Evolutionary conservation across 345 rosid genomes (phyloP).

Genomic region (Triadica sebifera): DNA sequence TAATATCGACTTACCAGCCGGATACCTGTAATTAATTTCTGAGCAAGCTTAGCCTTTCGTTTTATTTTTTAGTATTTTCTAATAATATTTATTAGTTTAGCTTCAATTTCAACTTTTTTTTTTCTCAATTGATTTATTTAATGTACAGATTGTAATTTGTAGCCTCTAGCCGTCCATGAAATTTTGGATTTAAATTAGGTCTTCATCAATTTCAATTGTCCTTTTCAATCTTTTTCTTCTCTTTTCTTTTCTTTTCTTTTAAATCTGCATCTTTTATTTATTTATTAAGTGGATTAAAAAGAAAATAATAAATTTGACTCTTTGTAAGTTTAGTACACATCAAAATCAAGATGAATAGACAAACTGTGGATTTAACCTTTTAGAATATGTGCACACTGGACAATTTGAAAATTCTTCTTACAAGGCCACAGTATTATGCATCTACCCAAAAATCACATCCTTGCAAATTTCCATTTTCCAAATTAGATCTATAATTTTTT

Average conservation of each 20-base stretch:
- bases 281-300: not conserved
- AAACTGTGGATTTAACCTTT: not conserved
- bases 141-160: not conserved
- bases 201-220: not conserved
- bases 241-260: not conserved
- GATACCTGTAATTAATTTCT: conserved; percentile 16
- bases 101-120: not conserved
- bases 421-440: too few relatives aligned
- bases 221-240: not conserved
- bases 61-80: not conserved
- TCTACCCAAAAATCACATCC: too few relatives aligned
- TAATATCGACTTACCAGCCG: conserved; percentile 12
- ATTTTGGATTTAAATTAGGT: not conserved
- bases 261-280: not conserved
- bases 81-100: too few relatives aligned
- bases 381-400: not conserved
- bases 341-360: not conserved
- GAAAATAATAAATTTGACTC: not conserved
- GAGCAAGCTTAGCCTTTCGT: conserved; percentile 12
- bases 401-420: too few relatives aligned
- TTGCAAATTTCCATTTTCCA: too few relatives aligned
- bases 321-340: not conserved
- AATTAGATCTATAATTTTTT: too few relatives aligned
- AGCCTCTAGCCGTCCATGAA: not conserved
- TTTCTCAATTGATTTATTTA: not conserved